A percentile compares a stretch with the other conserved stretches of the same genome.
phyloP scores from a whole-genome alignment of 805 yeast genomes.

The Clavispora asparagi region DNA sequence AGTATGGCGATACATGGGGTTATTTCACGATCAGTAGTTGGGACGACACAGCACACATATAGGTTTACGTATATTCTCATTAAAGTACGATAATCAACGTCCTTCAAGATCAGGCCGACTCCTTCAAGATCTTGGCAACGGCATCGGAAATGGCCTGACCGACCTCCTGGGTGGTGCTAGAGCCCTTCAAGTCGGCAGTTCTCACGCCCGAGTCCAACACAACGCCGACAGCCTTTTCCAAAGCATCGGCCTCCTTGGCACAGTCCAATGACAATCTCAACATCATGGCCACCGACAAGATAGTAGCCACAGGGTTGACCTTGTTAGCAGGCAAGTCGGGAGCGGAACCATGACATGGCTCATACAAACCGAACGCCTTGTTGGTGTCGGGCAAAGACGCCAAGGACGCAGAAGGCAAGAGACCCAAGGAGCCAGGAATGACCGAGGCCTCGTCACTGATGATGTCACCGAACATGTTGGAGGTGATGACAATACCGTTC shows the following conservation, averaged over 20 bases:
- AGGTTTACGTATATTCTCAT: neutral
- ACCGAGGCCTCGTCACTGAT: conserved; percentile 97
- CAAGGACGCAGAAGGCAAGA: conserved; percentile 92
- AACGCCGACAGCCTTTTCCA: conserved; percentile 80
- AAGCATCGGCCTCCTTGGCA: conserved; percentile 77
- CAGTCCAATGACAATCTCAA: conserved; percentile 82
- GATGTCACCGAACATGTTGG: conserved; percentile 98
- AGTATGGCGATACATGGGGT: neutral
- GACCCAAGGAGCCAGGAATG: conserved; percentile 95
- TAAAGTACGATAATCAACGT: neutral
- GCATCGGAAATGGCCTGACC: conserved; percentile 88
- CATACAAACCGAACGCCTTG: conserved; percentile 91
- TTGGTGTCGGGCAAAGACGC: conserved; percentile 96
- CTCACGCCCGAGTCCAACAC: conserved; percentile 81
- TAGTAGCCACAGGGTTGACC: conserved; percentile 94
- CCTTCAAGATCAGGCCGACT: neutral
- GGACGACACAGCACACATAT: no score
- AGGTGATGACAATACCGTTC: conserved; percentile 89
- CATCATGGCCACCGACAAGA: conserved; percentile 97
- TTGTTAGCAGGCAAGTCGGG: conserved; percentile 85
- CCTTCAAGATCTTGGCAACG: conserved; percentile 49
- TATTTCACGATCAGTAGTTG: no score
- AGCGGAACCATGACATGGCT: conserved; percentile 98
- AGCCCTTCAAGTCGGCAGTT: conserved; percentile 89
- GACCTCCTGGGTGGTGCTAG: conserved; percentile 79